These are phyloP conservation scores for Blastobotrys indianensis DNA, from an alignment of 1,139 yeast genomes.

Conservation along the genomic window DNA sequence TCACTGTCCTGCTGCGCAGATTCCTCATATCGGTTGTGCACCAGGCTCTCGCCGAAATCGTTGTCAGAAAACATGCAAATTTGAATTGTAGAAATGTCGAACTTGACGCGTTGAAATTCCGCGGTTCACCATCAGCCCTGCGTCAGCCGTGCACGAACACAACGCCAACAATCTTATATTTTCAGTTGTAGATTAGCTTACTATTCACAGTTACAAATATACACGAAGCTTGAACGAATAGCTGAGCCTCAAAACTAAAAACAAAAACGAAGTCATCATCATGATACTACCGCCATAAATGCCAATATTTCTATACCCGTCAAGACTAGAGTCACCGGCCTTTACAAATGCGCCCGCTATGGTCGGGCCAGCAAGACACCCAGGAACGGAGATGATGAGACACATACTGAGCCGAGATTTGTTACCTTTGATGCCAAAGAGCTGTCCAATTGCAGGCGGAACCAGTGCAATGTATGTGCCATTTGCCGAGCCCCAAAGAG, in stretches of 20 bases:
- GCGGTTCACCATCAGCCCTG: too few species aligned
- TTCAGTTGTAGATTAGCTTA: too few species aligned
- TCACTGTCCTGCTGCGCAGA: too few species aligned
- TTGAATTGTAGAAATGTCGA: too few species aligned
- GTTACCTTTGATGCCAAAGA: slow-evolving; percentile 42
- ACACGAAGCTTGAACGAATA: slow-evolving; percentile 19
- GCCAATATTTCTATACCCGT: slow-evolving; percentile 19
- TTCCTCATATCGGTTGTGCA: too few species aligned
- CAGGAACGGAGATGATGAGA: slow-evolving; percentile 47
- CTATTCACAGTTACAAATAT: slow-evolving; percentile 20
- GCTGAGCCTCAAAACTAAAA: slow-evolving; percentile 18
- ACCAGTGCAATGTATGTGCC: slow-evolving; percentile 38
- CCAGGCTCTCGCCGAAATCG: too few species aligned
- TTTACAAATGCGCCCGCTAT: slow-evolving; percentile 42
- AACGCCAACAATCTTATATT: too few species aligned
- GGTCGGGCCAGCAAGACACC: slow-evolving; percentile 46
- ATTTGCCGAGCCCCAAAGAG: slow-evolving; percentile 44
- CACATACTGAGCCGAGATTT: slow-evolving; percentile 50
- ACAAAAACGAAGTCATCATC: slow-evolving; percentile 16
- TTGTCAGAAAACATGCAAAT: too few species aligned
- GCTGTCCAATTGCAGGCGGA: slow-evolving; percentile 41
- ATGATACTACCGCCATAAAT: slow-evolving; percentile 22
- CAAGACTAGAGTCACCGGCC: slow-evolving; percentile 15
- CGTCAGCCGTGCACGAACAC: too few species aligned
- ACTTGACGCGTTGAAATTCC: too few species aligned